Percentiles rank a stretch among this genome's conserved stretches.
phyloP scores from a whole-genome alignment of 129 eudicot genomes.

The Lonicera japonica region DNA sequence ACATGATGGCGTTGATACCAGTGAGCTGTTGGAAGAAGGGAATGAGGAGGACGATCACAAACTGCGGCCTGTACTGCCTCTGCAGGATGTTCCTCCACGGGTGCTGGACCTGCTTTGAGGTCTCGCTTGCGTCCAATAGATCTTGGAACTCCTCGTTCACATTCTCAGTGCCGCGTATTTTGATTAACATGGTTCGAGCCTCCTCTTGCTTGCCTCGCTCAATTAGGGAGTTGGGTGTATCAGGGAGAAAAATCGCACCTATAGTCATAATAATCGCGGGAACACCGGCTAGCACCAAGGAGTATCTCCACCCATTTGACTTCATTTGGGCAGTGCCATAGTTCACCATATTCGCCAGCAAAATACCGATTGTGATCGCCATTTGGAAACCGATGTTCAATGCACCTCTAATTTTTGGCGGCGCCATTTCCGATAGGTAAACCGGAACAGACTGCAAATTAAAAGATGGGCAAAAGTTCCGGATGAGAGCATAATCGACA shows the following conservation, averaged over 20 bases:
- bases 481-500: no score
- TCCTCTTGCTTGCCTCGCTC: slow-evolving; percentile 22
- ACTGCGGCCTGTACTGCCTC: slow-evolving; percentile 26
- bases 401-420: slow-evolving; percentile 18
- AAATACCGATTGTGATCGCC: slow-evolving; percentile 29
- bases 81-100: slow-evolving; percentile 22
- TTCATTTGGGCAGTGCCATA: slow-evolving; percentile 17
- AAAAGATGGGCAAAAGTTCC: not conserved
- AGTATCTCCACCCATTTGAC: slow-evolving; percentile 28
- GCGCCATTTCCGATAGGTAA: slow-evolving; percentile 31
- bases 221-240: slow-evolving; percentile 40
- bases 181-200: slow-evolving; percentile 6
- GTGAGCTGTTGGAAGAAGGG: slow-evolving; percentile 42
- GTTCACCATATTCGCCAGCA: slow-evolving; percentile 24
- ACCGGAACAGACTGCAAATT: slow-evolving; percentile 26
- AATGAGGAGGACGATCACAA: slow-evolving; percentile 20
- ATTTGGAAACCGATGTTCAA: slow-evolving; percentile 32
- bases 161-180: slow-evolving; percentile 18
- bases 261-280: slow-evolving; percentile 27
- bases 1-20: slow-evolving; percentile 42
- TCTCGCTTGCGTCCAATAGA: slow-evolving; percentile 23
- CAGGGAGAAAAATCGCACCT: slow-evolving; percentile 31
- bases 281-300: slow-evolving; percentile 28
- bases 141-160: slow-evolving; percentile 27
- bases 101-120: slow-evolving; percentile 11